Evolutionary conservation across 2,329 filamentous ascomycete genomes (phyloP), one percentile per base, ranked within the genome.

Genomic region (Coniochaeta sp.): DNA sequence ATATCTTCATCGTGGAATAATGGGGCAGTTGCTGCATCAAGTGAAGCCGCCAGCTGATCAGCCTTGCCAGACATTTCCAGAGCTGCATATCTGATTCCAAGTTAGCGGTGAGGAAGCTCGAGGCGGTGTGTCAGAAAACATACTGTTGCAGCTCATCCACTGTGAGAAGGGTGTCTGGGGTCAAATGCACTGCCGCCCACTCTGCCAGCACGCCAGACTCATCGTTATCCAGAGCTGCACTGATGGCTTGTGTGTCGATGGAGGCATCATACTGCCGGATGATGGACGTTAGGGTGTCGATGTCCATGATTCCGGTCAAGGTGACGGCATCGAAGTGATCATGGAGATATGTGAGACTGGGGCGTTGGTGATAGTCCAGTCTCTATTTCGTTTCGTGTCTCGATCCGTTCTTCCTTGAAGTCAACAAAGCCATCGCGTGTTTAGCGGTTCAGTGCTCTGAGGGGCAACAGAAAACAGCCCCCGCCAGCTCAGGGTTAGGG

Each of bases 1-100:
- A 89, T 70, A 49, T 87, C 82, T 22, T 77, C 69, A 52, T 87
- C 83, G 13, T 72, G 68, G 45, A 86, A 65, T 5, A 78, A 74
- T 51, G 75, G 75, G 30, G 77, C 66, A 27, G 69, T 60, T 4
- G 71, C 68, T n/a, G 77, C 57, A 56, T 81, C 73, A 52, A 75
- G 67, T 32, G 68, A 58, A 16, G 69, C 70, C 4, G 69, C 68
- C 24, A 82, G 65, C 54, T 63, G 63, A 50, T 77, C 73, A 9
- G 75, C 72, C 51, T 73, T 67, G 10, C 78, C 79, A 31, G 66
- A 71, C 54, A 68, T 70, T 58, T 76, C 71, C 18, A 82, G 64
- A 1, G 68, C 67, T 10, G 69, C 69, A 63, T 79, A 82, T 53
- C 79, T 82, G 59, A 24, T n/a, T 22, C 45, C 8, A 31, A 1